These are phyloP conservation scores for Candida verbasci DNA, from an alignment of 805 yeast species.

Conservation along the genomic window DNA sequence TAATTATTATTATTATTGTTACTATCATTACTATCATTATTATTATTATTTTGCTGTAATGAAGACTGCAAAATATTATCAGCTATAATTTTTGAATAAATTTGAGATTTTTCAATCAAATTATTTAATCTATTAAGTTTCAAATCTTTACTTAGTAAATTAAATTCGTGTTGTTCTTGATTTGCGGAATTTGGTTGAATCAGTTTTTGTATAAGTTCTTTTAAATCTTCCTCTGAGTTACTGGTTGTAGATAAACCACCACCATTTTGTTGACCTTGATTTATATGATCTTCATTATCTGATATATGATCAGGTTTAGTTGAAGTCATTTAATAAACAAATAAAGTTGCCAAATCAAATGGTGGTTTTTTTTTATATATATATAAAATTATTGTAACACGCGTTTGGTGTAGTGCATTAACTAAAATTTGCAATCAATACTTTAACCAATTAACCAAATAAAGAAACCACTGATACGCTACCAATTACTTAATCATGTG, in stretches of 20 bases:
- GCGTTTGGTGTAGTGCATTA: too few relatives aligned
- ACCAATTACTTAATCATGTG: too few relatives aligned
- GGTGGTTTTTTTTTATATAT: too few relatives aligned
- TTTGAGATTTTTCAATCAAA: slow-evolving; percentile 81
- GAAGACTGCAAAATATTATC: slow-evolving; percentile 62
- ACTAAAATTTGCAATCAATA: too few relatives aligned
- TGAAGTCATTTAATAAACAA: too few relatives aligned
- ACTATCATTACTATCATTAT: slow-evolving; percentile 4
- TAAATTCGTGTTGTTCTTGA: slow-evolving; percentile 36
- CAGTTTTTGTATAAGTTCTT: slow-evolving; percentile 6
- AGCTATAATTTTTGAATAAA: slow-evolving; percentile 81
- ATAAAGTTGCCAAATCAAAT: too few relatives aligned
- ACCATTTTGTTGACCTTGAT: too few relatives aligned
- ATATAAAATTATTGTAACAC: too few relatives aligned
- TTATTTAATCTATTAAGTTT: slow-evolving; percentile 66
- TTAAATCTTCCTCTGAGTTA: slow-evolving; percentile 3
- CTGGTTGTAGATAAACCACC: neutral
- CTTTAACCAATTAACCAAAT: too few relatives aligned
- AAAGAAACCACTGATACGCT: too few relatives aligned
- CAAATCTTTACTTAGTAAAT: slow-evolving; percentile 45
- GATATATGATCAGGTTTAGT: too few relatives aligned
- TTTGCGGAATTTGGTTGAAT: neutral
- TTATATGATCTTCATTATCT: too few relatives aligned
- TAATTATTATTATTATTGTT: slow-evolving; percentile 4
- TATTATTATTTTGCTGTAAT: slow-evolving; percentile 9